These are phyloP conservation scores for Haplographium delicatum DNA, from an alignment of 495 filamentous ascomycete species.

Conservation along the genomic window DNA sequence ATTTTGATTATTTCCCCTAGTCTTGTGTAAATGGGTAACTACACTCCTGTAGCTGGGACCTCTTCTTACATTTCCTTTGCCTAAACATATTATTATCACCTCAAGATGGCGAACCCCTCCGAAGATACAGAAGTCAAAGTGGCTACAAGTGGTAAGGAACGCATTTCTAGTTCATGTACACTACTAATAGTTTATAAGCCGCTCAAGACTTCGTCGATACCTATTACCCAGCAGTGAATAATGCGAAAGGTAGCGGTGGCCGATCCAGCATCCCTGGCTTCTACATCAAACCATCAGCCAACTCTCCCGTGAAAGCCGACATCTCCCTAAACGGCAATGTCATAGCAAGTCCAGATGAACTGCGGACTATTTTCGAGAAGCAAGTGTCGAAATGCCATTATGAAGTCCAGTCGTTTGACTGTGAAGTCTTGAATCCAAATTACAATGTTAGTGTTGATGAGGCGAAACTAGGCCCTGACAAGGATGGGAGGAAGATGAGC, in stretches of 20 bases:
- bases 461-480: slow-evolving; percentile 15
- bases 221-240: slow-evolving; percentile 23
- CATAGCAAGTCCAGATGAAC: slow-evolving; percentile 13
- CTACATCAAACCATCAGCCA: slow-evolving; percentile 20
- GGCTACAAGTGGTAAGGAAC: slow-evolving; percentile 15
- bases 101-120: slow-evolving; percentile 16
- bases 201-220: slow-evolving; percentile 23
- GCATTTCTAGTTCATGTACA: background rate
- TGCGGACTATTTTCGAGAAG: slow-evolving; percentile 21
- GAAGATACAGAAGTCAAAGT: slow-evolving; percentile 23
- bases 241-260: background rate
- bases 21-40: background rate
- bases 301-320: slow-evolving; percentile 17
- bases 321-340: slow-evolving; percentile 26
- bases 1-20: background rate
- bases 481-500: slow-evolving; percentile 55
- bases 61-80: background rate
- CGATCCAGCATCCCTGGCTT: slow-evolving; percentile 14
- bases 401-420: slow-evolving; percentile 64
- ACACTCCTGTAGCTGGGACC: background rate
- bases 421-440: slow-evolving; percentile 65
- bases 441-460: slow-evolving; percentile 42
- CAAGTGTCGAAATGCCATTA: slow-evolving; percentile 28
- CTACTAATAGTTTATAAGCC: slow-evolving; percentile 16
- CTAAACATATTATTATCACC: background rate